phyloP scores from a whole-genome alignment of 75 land plant species.

The Isoetes taiwanensis region DNA sequence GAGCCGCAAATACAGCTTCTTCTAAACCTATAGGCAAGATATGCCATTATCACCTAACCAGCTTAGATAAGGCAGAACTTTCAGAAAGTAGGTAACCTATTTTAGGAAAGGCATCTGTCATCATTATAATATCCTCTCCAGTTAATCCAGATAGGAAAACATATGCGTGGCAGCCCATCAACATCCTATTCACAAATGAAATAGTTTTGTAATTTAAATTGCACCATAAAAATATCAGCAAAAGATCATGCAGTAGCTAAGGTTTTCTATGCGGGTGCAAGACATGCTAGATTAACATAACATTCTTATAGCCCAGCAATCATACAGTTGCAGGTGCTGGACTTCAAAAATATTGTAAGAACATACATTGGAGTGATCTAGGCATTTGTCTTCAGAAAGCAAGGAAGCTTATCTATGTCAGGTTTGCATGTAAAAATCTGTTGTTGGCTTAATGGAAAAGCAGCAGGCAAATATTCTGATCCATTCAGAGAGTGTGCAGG shows the following conservation, averaged over 20 bases:
- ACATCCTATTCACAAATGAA: slow-evolving; percentile 40
- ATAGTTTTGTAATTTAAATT: neutral
- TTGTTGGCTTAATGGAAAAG: too few species aligned
- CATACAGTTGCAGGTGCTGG: neutral
- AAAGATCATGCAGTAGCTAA: neutral
- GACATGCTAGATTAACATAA: too few species aligned
- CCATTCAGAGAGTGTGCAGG: too few species aligned
- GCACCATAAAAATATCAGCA: neutral
- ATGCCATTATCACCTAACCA: neutral
- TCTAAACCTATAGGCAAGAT: slow-evolving; percentile 38
- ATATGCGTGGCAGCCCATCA: slow-evolving; percentile 55
- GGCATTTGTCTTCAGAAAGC: too few species aligned
- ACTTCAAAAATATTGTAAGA: neutral
- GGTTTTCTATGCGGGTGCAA: neutral
- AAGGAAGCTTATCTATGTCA: too few species aligned
- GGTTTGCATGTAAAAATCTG: too few species aligned
- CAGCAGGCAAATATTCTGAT: too few species aligned
- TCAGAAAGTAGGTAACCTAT: slow-evolving; percentile 27
- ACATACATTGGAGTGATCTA: too few species aligned
- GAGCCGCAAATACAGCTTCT: slow-evolving; percentile 70
- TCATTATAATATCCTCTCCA: slow-evolving; percentile 89
- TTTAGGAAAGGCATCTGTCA: slow-evolving; percentile 71
- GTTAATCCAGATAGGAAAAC: slow-evolving; percentile 82
- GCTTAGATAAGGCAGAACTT: too few species aligned
- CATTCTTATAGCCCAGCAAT: too few species aligned